Evolutionary conservation across 257 asterid genomes (phyloP), one percentile per base, ranked within the genome.

Genomic region (Solanum piurae): DNA sequence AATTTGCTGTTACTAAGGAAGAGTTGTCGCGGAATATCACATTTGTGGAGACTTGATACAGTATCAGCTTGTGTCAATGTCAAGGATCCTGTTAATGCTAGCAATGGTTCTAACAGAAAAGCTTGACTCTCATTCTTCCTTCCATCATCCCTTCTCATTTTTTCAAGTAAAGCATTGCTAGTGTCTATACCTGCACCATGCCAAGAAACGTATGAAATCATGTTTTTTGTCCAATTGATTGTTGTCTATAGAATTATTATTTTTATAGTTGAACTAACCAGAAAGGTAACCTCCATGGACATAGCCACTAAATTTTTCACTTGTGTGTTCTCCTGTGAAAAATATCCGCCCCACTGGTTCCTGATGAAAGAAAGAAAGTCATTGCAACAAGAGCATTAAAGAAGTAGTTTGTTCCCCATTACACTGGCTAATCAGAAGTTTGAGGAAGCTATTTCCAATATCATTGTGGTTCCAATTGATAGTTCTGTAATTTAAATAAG

Each of bases 281-380:
- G 99, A 94, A 86, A 96, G 95, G 91, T 96, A 95, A 66, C 95
- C 98, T 88, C 98, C 99, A 44, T 96, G 99, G 86, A 96, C 99
- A 29, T 94, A 96, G 89, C 98, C 99, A 52, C 89, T 95, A 75
- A 95, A 96, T 44, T 95, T 94, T 74, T 94, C 94, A 44, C 98
- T 96, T 8, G 99, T 96, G 86, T 96, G 98, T 83, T 96, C 99
- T 20, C 99, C 99, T 0, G 98, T 94, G 95, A 95, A 96, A 88
- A 92, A 94, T 84, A 96, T 87, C 38, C 97, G 91, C 68, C 99
- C 99, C 2, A 95, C 97, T 1, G 98, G 98, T 66, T 96, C 98
- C 99, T 96, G 96, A n/a, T 36, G 76, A 75, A 62, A 46, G 12
- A 42, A 42, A 29, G 29, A 25, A 64, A 9, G 73, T 44, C 34